phyloP scores from a whole-genome alignment of 2,329 filamentous ascomycete genomes.

The Ascosphaera pollenicola region DNA sequence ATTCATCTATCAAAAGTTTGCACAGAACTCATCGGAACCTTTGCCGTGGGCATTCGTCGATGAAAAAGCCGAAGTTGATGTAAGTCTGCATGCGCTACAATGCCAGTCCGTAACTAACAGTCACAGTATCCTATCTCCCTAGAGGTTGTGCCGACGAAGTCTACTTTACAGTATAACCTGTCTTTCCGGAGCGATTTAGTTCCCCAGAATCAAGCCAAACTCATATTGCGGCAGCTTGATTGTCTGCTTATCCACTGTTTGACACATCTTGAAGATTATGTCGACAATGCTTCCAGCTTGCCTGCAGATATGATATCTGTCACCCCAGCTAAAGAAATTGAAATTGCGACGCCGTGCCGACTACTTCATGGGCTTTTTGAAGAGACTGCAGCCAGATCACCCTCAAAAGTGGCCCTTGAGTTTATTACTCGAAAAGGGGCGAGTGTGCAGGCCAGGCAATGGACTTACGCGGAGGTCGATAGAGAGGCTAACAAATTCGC shows the following conservation, averaged over 20 bases:
- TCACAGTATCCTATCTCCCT: slow-evolving; percentile 50
- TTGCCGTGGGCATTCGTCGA: slow-evolving; percentile 36
- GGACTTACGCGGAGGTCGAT: slow-evolving; percentile 58
- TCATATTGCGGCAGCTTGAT: slow-evolving; percentile 54
- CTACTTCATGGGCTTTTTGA: slow-evolving; percentile 67
- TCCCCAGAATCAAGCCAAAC: slow-evolving; percentile 41
- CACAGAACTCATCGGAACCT: slow-evolving; percentile 7
- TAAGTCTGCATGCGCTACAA: slow-evolving; percentile 9
- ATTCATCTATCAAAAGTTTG: slow-evolving; percentile 55
- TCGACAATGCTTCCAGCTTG: slow-evolving; percentile 18
- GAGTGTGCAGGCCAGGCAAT: slow-evolving; percentile 28
- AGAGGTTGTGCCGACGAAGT: slow-evolving; percentile 42
- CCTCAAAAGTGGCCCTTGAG: slow-evolving; percentile 47
- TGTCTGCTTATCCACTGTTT: slow-evolving; percentile 38
- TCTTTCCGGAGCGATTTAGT: slow-evolving; percentile 44
- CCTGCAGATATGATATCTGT: slow-evolving; percentile 32
- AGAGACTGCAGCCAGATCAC: slow-evolving; percentile 29
- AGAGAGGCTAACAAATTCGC: slow-evolving; percentile 50
- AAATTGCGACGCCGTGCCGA: slow-evolving; percentile 33
- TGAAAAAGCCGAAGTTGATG: slow-evolving; percentile 48
- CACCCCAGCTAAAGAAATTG: slow-evolving; percentile 34
- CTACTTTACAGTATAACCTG: slow-evolving; percentile 36
- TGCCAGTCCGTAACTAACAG: slow-evolving; percentile 3
- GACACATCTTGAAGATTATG: slow-evolving; percentile 20
- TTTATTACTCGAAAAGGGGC: slow-evolving; percentile 40